Conservation (phyloP, 108 stramenopile species). For the Skeletonema costatum region DNA sequence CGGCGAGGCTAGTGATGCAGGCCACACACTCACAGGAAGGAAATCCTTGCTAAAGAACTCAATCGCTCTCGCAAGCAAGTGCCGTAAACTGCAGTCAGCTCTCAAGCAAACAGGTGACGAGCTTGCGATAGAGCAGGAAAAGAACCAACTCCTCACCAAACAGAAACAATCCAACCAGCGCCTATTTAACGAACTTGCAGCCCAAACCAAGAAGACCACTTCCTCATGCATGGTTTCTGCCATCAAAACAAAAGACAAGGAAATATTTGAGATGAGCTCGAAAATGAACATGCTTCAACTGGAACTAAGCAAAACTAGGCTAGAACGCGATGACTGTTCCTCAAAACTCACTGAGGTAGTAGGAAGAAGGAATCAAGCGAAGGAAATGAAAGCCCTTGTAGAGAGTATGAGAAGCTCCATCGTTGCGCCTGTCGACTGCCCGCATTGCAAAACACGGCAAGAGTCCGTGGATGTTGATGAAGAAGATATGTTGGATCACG, state of each 20-base stretch:
- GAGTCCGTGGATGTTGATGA: neutral
- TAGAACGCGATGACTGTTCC: constrained; percentile 24
- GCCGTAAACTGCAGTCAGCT: constrained; percentile 24
- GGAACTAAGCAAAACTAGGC: neutral
- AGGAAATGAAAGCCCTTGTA: constrained; percentile 36
- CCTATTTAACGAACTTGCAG: constrained; percentile 21
- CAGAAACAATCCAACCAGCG: constrained; percentile 20
- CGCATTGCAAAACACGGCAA: neutral
- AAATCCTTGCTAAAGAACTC: constrained; percentile 37
- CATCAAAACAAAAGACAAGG: constrained; percentile 26
- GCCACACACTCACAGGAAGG: neutral
- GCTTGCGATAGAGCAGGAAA: constrained; percentile 23
- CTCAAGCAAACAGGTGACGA: constrained; percentile 5
- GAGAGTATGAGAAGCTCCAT: constrained; percentile 15
- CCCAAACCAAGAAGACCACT: constrained; percentile 30
- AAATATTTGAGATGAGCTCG: constrained; percentile 23
- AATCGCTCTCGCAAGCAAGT: constrained; percentile 38
- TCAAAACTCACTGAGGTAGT: constrained; percentile 20
- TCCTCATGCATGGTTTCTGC: constrained; percentile 41
- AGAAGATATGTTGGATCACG: neutral
- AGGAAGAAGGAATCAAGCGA: constrained; percentile 22
- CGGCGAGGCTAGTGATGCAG: neutral
- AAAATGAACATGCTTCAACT: constrained; percentile 10
- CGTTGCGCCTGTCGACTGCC: neutral
- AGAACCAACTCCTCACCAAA: constrained; percentile 19